Conservation (phyloP, 1,284 basidiomycete species). For the Mycosarcoma maydis region DNA sequence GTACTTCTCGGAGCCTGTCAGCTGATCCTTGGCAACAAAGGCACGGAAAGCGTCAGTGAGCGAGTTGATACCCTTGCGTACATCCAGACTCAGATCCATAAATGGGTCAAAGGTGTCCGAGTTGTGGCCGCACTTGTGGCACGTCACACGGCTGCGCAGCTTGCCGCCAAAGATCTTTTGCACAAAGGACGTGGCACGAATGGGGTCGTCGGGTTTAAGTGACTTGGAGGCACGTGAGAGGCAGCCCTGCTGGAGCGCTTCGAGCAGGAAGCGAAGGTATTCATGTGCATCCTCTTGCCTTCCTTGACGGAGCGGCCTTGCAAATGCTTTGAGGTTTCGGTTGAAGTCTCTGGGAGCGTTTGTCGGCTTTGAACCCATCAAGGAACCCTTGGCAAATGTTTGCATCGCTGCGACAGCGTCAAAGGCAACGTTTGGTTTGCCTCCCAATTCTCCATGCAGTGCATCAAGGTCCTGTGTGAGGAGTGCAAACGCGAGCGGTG, state of each 20-base stretch:
- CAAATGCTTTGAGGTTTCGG: slow-evolving; percentile 74
- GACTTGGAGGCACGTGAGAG: slow-evolving; percentile 78
- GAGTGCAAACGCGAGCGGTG: slow-evolving; percentile 82
- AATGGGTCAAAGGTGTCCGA: slow-evolving; percentile 97
- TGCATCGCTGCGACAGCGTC: slow-evolving; percentile 58
- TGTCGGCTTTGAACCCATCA: slow-evolving; percentile 25
- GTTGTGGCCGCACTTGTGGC: slow-evolving; percentile 81
- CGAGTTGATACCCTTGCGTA: slow-evolving; percentile 72
- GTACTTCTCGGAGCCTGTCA: slow-evolving; percentile 94
- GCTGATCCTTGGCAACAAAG: slow-evolving; percentile 82
- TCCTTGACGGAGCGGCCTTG: slow-evolving; percentile 87
- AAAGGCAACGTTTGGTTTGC: slow-evolving; percentile 50
- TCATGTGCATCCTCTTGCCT: slow-evolving; percentile 98
- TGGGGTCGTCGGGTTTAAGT: slow-evolving; percentile 68
- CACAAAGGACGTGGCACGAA: slow-evolving; percentile 91
- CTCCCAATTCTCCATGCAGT: slow-evolving; percentile 67
- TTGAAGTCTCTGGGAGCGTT: slow-evolving; percentile 56
- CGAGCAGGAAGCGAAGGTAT: slow-evolving; percentile 92
- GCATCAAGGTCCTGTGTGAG: slow-evolving; percentile 71
- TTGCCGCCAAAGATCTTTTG: slow-evolving; percentile 93
- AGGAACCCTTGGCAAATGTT: slow-evolving; percentile 74
- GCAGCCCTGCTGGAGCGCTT: slow-evolving; percentile 87
- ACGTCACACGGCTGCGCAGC: slow-evolving; percentile 91
- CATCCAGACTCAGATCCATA: slow-evolving; percentile 77
- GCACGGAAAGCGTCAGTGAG: slow-evolving; percentile 81